Base-by-base conservation (phyloP, 768 basidiomycete species). In the Suillus tomentosus region DNA sequence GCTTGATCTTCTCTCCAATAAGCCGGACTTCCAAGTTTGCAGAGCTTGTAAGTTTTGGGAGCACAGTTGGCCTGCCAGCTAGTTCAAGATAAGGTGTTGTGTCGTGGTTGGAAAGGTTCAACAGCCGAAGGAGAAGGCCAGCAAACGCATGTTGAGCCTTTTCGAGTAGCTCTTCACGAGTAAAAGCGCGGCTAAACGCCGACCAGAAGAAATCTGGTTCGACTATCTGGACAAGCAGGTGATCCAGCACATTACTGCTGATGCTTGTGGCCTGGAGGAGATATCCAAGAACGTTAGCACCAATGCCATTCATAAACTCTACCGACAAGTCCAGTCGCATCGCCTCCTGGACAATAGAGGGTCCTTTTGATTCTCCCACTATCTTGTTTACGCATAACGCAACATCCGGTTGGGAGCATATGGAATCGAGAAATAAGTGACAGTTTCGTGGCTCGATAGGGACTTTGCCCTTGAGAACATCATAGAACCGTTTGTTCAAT, bases 131-230 rank as follows among this genome's bases (percentile, higher is more conserved):
- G 3, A 86, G 74, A 13, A 84, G 73, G 83, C 82, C 83, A 3
- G 77, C 80, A 64, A 84, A 82, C 34, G 72, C 68, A 48, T 61
- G 59, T 63, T 81, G 75, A 1, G 73, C 79, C 1, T 70, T 59
- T 17, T 76, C 75, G 24, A 69, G 50, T 34, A 82, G 70, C 10
- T 70, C 64, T 8, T 68, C 67, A 14, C 61, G 65, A 39, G 70
- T 59, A 57, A 78, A 80, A 13, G 77, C 76, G 1, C 66, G 31
- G 0, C 65, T 57, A 60, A 79, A 78, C 1, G 68, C 60, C 10
- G 53, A 61, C 81, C 81, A 84, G 66, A 84, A 84, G n/a, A 82
- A 73, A 0, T 81, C 76, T 1, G 83, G 83, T 3, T 84, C 76
- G 13, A 79, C 77, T 22, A 84, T 77, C 4, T 70, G 64, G 36